A percentile compares a stretch with the other conserved stretches of the same genome.
These are phyloP conservation scores for Trichoderma gamsii DNA, from an alignment of 495 filamentous ascomycete species.

Conservation along the genomic window DNA sequence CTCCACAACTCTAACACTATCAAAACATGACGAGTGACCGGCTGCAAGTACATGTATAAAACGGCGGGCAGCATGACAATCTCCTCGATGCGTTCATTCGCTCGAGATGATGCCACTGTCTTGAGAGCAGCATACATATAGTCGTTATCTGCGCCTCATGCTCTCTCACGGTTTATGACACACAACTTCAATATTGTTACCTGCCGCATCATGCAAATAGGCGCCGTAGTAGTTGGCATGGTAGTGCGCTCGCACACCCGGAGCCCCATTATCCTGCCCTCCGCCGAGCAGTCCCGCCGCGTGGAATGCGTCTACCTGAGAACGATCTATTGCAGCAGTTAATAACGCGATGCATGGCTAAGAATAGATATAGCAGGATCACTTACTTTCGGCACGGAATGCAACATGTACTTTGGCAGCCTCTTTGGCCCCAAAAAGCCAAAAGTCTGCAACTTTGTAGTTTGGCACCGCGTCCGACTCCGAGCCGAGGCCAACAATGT, in stretches of 20 bases:
- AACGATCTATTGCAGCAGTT: constrained; percentile 24
- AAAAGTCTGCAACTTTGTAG: constrained; percentile 20
- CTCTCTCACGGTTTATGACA: constrained; percentile 20
- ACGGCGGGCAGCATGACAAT: neutral
- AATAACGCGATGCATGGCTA: neutral
- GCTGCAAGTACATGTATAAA: no score
- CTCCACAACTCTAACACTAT: no score
- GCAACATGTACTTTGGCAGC: constrained; percentile 23
- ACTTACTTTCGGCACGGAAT: constrained; percentile 22
- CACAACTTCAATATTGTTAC: constrained; percentile 43
- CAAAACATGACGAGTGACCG: no score
- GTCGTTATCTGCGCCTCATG: no score
- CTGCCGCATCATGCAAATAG: constrained; percentile 37
- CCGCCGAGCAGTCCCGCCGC: constrained; percentile 35
- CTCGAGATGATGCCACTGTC: neutral
- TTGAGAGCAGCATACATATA: neutral
- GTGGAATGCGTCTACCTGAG: constrained; percentile 36
- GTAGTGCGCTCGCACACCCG: constrained; percentile 34
- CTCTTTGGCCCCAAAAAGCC: constrained; percentile 22
- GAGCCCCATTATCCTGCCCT: constrained; percentile 34
- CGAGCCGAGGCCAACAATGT: constrained; percentile 18
- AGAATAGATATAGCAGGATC: neutral
- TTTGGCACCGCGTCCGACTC: constrained; percentile 16
- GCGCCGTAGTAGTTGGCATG: constrained; percentile 36
- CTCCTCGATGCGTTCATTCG: no score